phyloP scores from a whole-genome alignment of 345 rosid species.

The Citrus sinensis region DNA sequence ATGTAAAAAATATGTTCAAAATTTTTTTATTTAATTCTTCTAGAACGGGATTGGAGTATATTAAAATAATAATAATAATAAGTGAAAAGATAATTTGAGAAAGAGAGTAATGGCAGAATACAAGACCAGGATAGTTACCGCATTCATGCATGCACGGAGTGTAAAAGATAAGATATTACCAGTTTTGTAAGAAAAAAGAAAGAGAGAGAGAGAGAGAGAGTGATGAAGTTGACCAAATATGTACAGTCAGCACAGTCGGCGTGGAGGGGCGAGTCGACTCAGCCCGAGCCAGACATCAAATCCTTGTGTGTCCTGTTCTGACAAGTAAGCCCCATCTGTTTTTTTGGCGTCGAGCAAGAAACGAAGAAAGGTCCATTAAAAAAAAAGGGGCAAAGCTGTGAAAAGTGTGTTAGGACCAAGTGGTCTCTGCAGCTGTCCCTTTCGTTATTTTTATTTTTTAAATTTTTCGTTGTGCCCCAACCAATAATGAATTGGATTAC shows the following conservation, averaged over 20 bases:
- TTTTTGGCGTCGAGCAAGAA: background rate
- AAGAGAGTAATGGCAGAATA: no score
- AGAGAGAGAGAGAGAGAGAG: background rate
- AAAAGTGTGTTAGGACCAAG: background rate
- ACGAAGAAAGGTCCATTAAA: conserved; percentile 8
- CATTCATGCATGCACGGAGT: no score
- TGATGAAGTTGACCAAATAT: background rate
- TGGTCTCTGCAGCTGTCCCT: conserved; percentile 19
- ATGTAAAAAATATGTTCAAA: no score
- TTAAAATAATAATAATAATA: no score
- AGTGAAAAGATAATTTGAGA: no score
- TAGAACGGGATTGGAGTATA: no score
- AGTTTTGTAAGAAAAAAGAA: background rate
- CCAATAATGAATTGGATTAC: no score
- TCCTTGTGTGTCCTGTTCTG: background rate
- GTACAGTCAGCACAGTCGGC: no score
- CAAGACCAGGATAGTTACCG: no score
- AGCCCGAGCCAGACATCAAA: background rate
- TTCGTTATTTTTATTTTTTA: background rate
- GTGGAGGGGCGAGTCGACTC: conserved; percentile 13
- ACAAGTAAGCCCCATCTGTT: background rate
- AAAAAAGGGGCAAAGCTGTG: background rate
- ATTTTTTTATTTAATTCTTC: no score
- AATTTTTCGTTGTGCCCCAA: no score
- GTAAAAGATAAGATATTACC: no score